phyloP scores from a whole-genome alignment of 208 protist genomes.

The Wallacemonas rigidus region DNA sequence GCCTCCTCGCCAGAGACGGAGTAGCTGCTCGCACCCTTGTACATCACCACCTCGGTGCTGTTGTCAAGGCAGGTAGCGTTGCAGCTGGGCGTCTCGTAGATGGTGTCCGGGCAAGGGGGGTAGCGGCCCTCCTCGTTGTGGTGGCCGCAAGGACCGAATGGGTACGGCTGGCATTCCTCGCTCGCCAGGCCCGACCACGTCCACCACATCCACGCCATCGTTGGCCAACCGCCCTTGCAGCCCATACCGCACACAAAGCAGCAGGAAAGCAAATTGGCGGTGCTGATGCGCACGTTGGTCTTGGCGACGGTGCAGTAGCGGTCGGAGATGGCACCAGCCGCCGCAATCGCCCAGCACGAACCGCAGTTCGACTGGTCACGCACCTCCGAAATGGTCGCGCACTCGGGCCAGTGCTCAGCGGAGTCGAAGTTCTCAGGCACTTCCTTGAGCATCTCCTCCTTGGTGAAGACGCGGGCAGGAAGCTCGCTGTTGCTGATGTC shows the following conservation, averaged over 20 bases:
- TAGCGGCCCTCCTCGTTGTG: conserved; percentile 58
- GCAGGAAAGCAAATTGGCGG: conserved; percentile 81
- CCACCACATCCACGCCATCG: conserved; percentile 75
- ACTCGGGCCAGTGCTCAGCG: conserved; percentile 60
- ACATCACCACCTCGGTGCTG: conserved; percentile 34
- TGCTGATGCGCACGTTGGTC: conserved; percentile 60
- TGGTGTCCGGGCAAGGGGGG: conserved; percentile 60
- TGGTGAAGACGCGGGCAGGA: conserved; percentile 45
- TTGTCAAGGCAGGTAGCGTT: conserved; percentile 55
- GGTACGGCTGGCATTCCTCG: conserved; percentile 85
- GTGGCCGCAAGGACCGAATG: conserved; percentile 74
- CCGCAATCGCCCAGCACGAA: conserved; percentile 91
- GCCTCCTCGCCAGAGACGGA: conserved; percentile 48
- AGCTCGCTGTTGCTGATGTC: conserved; percentile 32
- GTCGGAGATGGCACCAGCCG: conserved; percentile 84
- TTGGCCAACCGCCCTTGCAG: conserved; percentile 83
- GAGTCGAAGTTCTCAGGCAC: conserved; percentile 69
- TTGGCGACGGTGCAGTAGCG: conserved; percentile 87
- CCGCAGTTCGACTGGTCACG: conserved; percentile 90
- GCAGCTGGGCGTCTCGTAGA: conserved; percentile 81
- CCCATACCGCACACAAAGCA: conserved; percentile 75
- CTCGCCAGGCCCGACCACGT: conserved; percentile 59
- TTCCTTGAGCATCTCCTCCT: conserved; percentile 34
- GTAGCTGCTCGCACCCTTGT: conserved; percentile 60
- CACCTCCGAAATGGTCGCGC: conserved; percentile 65